Conservation (phyloP, 768 basidiomycete species). For the Termitomyces sp. region DNA sequence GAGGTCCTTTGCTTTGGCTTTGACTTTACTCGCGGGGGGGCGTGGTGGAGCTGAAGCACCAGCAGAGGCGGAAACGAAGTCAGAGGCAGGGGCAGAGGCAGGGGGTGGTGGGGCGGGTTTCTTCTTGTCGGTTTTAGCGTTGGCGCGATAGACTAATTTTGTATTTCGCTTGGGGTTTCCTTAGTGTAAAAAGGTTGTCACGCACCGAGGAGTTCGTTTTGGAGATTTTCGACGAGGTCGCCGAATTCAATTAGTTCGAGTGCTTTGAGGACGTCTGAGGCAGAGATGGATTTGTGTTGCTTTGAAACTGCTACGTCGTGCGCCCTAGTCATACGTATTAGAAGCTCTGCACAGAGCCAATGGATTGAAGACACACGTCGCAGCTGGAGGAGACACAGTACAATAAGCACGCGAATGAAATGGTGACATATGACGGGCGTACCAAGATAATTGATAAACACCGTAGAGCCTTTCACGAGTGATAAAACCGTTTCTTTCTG, state of each 20-base stretch:
- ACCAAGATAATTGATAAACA: slow-evolving; percentile 95
- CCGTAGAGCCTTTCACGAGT: slow-evolving; percentile 82
- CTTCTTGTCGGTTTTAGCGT: slow-evolving; percentile 55
- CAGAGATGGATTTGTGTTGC: slow-evolving; percentile 78
- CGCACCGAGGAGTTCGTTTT: slow-evolving; percentile 60
- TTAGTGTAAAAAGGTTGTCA: not conserved
- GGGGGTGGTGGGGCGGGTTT: slow-evolving; percentile 25
- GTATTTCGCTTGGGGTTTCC: not conserved
- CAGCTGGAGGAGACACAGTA: slow-evolving; percentile 28
- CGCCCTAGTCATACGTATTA: slow-evolving; percentile 44
- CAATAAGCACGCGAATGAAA: not conserved
- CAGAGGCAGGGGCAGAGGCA: slow-evolving; percentile 17
- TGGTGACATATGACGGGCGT: slow-evolving; percentile 19
- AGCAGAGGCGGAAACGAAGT: not conserved
- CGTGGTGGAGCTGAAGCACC: slow-evolving; percentile 6
- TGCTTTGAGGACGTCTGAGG: slow-evolving; percentile 85
- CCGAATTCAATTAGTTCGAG: slow-evolving; percentile 74
- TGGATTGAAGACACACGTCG: slow-evolving; percentile 31
- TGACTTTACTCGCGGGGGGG: slow-evolving; percentile 18
- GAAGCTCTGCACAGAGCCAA: not conserved
- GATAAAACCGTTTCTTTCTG: slow-evolving; percentile 88
- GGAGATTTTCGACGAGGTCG: slow-evolving; percentile 58
- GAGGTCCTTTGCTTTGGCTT: slow-evolving; percentile 35
- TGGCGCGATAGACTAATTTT: slow-evolving; percentile 56
- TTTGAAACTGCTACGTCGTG: slow-evolving; percentile 87